phyloP scores from a whole-genome alignment of 2,329 filamentous ascomycete species.

The Sordariomycetes sp. region DNA sequence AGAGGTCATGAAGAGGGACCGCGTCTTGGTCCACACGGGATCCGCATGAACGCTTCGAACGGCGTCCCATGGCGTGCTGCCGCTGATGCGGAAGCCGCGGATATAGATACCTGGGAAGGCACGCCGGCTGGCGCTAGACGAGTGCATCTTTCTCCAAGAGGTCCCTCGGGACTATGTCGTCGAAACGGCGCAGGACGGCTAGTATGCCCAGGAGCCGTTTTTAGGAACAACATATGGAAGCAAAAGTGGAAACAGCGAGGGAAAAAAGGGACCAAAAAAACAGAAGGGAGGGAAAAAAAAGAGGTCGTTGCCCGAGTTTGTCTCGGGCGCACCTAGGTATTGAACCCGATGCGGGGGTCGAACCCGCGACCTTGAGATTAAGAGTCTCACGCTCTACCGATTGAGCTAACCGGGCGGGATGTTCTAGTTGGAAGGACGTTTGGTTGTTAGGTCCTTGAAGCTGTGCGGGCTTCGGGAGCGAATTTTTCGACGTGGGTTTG shows the following conservation, averaged over 20 bases:
- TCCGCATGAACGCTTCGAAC: background rate
- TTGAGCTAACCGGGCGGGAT: constrained; percentile 46
- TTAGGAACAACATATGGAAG: background rate
- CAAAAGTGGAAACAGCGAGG: background rate
- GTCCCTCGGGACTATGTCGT: background rate
- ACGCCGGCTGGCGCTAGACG: background rate
- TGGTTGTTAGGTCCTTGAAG: background rate
- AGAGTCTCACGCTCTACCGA: constrained; percentile 65
- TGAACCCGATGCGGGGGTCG: constrained; percentile 19
- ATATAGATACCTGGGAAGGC: background rate
- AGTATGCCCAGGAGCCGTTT: background rate
- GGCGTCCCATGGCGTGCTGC: background rate
- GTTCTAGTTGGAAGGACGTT: background rate
- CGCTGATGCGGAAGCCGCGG: background rate
- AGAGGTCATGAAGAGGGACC: background rate
- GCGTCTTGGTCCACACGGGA: background rate
- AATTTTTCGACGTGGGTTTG: background rate
- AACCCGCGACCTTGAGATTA: constrained; percentile 32
- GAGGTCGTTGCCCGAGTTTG: background rate
- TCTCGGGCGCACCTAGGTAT: background rate
- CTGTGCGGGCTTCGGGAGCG: background rate
- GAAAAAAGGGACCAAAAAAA: background rate
- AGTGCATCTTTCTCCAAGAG: background rate
- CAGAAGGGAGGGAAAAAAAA: background rate
- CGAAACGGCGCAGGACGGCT: background rate